Evolutionary conservation across 192 early-diverging fungal genomes (phyloP).

Genomic region (Umbelopsis ramanniana): DNA sequence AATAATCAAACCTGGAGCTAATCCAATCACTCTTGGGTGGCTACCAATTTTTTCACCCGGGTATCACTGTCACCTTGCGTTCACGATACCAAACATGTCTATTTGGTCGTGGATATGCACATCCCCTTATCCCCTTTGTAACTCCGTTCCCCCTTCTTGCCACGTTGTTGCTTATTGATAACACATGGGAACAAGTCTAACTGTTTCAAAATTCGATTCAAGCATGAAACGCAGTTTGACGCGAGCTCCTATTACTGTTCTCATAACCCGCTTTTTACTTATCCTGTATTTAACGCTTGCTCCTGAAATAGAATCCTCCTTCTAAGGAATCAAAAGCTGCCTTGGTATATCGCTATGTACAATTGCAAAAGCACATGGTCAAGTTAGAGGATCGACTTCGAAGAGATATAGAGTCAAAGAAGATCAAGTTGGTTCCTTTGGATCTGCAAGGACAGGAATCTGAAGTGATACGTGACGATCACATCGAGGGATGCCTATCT

Average conservation of each 20-base stretch:
- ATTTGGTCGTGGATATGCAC: constrained; percentile 10
- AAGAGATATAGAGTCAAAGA: constrained; percentile 11
- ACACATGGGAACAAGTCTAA: constrained; percentile 6
- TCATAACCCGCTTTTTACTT: not conserved
- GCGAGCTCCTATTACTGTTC: not conserved
- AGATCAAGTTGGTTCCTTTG: not conserved
- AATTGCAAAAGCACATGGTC: constrained; percentile 19
- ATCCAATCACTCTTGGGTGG: not conserved
- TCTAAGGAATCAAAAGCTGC: constrained; percentile 22
- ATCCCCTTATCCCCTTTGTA: not conserved
- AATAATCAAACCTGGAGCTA: not conserved
- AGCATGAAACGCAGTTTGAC: not conserved
- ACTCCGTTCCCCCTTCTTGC: constrained; percentile 8
- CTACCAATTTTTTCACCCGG: not conserved
- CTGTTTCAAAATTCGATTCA: not conserved
- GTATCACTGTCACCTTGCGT: no score
- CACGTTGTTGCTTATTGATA: constrained; percentile 7
- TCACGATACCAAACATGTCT: no score
- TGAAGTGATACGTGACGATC: constrained; percentile 4
- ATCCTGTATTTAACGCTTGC: not conserved
- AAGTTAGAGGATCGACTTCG: constrained; percentile 12
- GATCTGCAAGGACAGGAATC: constrained; percentile 1
- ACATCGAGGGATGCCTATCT: not conserved
- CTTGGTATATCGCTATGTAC: constrained; percentile 18
- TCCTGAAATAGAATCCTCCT: constrained; percentile 3